Base-by-base conservation (phyloP, 2,329 filamentous ascomycete species). In the Fusarium transvaalense region DNA sequence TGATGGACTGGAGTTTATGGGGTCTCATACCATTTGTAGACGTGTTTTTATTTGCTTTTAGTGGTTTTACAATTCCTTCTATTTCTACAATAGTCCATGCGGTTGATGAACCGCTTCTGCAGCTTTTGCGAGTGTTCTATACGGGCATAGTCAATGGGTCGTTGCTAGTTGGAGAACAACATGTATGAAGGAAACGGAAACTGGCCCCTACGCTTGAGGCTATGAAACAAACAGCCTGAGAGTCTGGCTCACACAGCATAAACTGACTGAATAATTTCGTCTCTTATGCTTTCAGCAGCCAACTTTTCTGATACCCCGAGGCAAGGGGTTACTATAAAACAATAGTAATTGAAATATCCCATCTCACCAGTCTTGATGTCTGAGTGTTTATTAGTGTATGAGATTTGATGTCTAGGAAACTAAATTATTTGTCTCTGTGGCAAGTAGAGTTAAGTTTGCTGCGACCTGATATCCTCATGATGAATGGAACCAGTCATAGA, bases 1-100 rank as follows among this genome's bases (percentile, higher is more conserved):
- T 34, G 62, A 43, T 57, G 71, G 68, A 66, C 42, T 56, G 72
- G 71, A 74, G 71, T 74, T 74, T 29, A 55, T 63, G 71, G 72
- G 56, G 68, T 65, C 51, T 74, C 63, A 64, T 63, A 71, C 64
- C 58, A 71, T 71, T 50, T 74, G 71, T 74, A 74, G 71, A 72
- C 65, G 66, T 55, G 56, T 63, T 63, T 66, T 61, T 56, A 31
- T 58, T 61, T 35, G n/a, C n/a, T 55, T 55, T 52, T 63, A 29
- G 50, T 60, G 51, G 29, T 56, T 32, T 68, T 42, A 69, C 53
- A 55, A 56, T 55, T 46, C 41, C 42, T 53, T 64, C 48, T 64
- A 55, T 61, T 63, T 54, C 34, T 62, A 68, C 47, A 56, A 66
- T 74, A 73, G 61, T 71, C 56, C 63, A 69, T 68, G 54, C 47